Percentiles rank a stretch among this genome's conserved stretches.
Conservation (phyloP, 2,329 filamentous ascomycete genomes). For the Chaetoscypha palmicola region DNA sequence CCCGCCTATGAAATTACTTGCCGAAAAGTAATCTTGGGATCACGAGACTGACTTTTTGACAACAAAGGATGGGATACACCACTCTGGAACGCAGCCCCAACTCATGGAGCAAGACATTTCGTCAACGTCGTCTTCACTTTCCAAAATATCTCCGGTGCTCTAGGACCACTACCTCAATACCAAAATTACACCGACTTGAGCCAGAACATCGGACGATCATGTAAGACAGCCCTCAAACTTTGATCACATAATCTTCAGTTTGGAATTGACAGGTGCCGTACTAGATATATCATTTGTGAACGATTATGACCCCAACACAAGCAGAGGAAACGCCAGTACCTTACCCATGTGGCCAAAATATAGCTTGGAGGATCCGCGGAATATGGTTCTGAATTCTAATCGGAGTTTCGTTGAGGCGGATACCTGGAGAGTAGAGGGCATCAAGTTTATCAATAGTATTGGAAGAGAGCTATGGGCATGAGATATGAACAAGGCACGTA, state of each 20-base stretch:
- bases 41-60: too few relatives aligned
- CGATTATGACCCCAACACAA: slow-evolving; percentile 37
- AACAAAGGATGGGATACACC: too few relatives aligned
- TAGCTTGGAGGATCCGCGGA: slow-evolving; percentile 33
- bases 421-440: slow-evolving; percentile 41
- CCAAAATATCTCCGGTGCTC: slow-evolving; percentile 41
- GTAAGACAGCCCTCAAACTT: slow-evolving; percentile 5
- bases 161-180: slow-evolving; percentile 39
- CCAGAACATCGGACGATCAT: slow-evolving; percentile 21
- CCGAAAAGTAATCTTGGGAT: too few relatives aligned
- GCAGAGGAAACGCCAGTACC: slow-evolving; percentile 17
- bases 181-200: slow-evolving; percentile 31
- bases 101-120: slow-evolving; percentile 41
- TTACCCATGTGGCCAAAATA: slow-evolving; percentile 39
- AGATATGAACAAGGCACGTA: too few relatives aligned
- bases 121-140: slow-evolving; percentile 45
- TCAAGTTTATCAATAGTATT: slow-evolving; percentile 38
- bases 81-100: slow-evolving; percentile 36
- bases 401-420: slow-evolving; percentile 40
- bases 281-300: slow-evolving; percentile 34
- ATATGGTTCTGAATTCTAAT: slow-evolving; percentile 39
- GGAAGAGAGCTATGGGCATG: slow-evolving; percentile 27
- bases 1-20: too few relatives aligned
- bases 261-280: background rate
- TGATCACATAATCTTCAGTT: background rate